phyloP scores from a whole-genome alignment of 768 basidiomycete genomes.

The Mycena floridula region DNA sequence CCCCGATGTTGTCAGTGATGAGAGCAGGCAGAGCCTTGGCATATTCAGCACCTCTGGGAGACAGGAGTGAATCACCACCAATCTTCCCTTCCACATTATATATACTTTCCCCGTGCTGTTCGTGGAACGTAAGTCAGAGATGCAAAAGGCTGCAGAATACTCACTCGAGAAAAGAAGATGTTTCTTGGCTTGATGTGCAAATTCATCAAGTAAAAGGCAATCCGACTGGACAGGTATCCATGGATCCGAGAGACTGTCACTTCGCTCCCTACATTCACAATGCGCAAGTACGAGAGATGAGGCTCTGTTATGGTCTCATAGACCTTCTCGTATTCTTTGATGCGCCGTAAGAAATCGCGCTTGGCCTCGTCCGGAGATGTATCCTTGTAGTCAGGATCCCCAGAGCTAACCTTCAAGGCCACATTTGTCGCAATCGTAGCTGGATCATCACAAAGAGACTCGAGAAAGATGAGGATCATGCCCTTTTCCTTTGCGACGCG shows the following conservation, averaged over 20 bases:
- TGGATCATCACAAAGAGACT: conserved; percentile 93
- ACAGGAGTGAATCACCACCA: conserved; percentile 92
- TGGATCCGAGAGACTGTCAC: conserved; percentile 84
- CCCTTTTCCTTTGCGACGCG: conserved; percentile 85
- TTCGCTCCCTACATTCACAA: conserved; percentile 89
- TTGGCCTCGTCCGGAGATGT: conserved; percentile 81
- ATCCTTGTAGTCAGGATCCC: conserved; percentile 97
- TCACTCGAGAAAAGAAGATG: conserved; percentile 92
- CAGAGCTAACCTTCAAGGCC: conserved; percentile 90
- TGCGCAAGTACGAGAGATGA: conserved; percentile 83
- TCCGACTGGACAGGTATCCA: conserved; percentile 93
- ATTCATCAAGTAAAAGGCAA: conserved; percentile 99
- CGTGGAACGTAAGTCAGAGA: background rate
- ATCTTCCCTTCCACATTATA: conserved; percentile 96
- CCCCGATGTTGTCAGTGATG: conserved; percentile 86
- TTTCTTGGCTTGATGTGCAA: conserved; percentile 93
- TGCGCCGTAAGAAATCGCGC: conserved; percentile 85
- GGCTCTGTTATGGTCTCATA: conserved; percentile 95
- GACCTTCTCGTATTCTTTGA: conserved; percentile 88
- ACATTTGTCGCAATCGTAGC: conserved; percentile 93
- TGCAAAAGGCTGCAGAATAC: too few relatives aligned
- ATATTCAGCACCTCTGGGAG: conserved; percentile 79
- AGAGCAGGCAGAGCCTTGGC: conserved; percentile 80
- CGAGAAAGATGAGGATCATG: conserved; percentile 86
- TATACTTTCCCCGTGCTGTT: conserved; percentile 94